phyloP scores from a whole-genome alignment of 306 rosid species.

The Fragaria iinumae region DNA sequence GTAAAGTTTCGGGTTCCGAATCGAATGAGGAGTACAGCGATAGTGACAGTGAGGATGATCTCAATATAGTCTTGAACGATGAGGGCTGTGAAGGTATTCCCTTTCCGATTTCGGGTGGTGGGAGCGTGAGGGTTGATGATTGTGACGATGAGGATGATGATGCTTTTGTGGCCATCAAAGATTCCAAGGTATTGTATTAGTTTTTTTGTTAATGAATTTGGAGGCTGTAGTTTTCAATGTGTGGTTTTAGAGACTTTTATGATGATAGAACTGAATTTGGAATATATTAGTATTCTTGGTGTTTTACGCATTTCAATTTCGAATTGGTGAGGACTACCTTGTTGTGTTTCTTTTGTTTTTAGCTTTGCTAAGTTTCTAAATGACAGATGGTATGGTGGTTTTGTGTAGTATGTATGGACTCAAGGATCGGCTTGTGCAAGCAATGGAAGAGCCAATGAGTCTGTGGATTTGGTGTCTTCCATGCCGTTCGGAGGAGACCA shows the following conservation, averaged over 20 bases:
- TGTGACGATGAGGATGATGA: slow-evolving; percentile 16
- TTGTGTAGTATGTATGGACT: slow-evolving; percentile 47
- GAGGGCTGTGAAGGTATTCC: slow-evolving; percentile 26
- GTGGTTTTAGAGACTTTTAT: background rate
- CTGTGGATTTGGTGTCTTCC: slow-evolving; percentile 21
- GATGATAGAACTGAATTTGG: background rate
- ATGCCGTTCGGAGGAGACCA: slow-evolving; percentile 32
- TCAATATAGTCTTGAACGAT: slow-evolving; percentile 64
- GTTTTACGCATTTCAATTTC: background rate
- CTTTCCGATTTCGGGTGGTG: slow-evolving; percentile 20
- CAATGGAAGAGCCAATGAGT: slow-evolving; percentile 30
- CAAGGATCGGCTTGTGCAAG: slow-evolving; percentile 32
- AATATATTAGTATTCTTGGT: background rate
- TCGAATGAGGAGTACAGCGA: slow-evolving; percentile 21
- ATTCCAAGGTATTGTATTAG: slow-evolving; percentile 19
- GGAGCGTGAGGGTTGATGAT: slow-evolving; percentile 20
- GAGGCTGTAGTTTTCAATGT: background rate
- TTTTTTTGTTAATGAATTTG: too few relatives aligned
- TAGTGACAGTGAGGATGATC: slow-evolving; percentile 63
- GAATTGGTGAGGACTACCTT: background rate
- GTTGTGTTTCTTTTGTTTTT: background rate
- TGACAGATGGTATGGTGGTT: slow-evolving; percentile 16
- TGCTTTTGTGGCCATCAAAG: slow-evolving; percentile 17
- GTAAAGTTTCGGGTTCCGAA: slow-evolving; percentile 16
- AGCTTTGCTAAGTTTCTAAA: background rate